Percentiles rank a stretch among this genome's conserved stretches.
These are phyloP conservation scores for Yarrowia porcina DNA, from an alignment of 805 yeast species.

Conservation along the genomic window DNA sequence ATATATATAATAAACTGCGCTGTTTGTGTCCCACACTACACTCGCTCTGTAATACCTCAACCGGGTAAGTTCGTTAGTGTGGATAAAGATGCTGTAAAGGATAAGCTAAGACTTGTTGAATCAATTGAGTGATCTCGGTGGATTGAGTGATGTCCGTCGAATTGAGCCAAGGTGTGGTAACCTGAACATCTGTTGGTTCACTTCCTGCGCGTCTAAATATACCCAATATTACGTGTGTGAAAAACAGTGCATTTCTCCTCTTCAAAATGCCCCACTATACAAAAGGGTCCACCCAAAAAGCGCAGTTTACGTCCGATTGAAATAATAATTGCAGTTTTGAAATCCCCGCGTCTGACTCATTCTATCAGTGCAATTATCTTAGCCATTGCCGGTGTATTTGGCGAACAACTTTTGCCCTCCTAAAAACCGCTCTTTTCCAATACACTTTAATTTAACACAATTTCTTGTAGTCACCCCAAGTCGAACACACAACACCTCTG, in stretches of 20 bases:
- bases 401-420: no score
- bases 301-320: neutral
- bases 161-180: neutral
- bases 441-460: neutral
- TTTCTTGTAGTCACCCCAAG: neutral
- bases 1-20: neutral
- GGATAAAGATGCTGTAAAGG: no score
- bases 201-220: neutral
- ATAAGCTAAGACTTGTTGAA: no score
- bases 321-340: neutral
- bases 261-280: no score
- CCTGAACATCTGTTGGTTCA: no score
- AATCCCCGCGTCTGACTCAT: neutral
- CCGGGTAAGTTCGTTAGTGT: conserved; percentile 8
- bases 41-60: neutral
- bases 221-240: neutral
- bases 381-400: neutral
- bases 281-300: neutral
- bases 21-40: neutral
- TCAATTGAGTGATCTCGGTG: no score
- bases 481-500: neutral
- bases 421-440: neutral
- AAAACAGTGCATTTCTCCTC: no score
- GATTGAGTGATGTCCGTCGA: no score
- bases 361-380: neutral